A percentile compares a stretch with the other conserved stretches of the same genome.
Conservation (phyloP, 1,139 yeast genomes). For the Geotrichum histeridarum region DNA sequence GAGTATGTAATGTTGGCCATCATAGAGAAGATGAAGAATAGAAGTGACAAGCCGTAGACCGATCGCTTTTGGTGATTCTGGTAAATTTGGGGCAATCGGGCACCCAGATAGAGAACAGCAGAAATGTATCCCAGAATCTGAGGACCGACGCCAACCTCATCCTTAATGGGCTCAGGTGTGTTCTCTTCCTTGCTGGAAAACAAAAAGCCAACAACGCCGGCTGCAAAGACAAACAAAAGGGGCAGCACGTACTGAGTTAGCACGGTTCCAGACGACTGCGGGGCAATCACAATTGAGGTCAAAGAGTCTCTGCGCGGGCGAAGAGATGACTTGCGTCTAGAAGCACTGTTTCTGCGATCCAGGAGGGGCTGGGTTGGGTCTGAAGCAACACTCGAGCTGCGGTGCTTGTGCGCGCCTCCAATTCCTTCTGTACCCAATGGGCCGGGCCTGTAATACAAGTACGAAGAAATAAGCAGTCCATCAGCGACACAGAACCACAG, state of each 20-base stretch:
- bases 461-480: constrained; percentile 55
- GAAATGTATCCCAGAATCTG: constrained; percentile 68
- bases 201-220: constrained; percentile 64
- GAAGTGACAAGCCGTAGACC: constrained; percentile 66
- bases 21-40: constrained; percentile 69
- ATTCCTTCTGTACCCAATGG: constrained; percentile 9
- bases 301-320: constrained; percentile 27
- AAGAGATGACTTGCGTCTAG: constrained; percentile 18
- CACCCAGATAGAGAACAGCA: constrained; percentile 65
- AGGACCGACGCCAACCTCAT: constrained; percentile 48
- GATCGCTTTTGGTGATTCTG: constrained; percentile 66
- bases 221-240: constrained; percentile 53
- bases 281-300: constrained; percentile 25
- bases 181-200: constrained; percentile 37
- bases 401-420: constrained; percentile 19
- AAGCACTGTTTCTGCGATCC: constrained; percentile 18
- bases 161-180: constrained; percentile 27
- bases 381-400: constrained; percentile 16
- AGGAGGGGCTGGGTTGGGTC: constrained; percentile 29
- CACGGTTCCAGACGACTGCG: constrained; percentile 20
- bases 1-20: constrained; percentile 76
- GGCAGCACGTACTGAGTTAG: constrained; percentile 55
- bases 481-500: constrained; percentile 74
- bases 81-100: constrained; percentile 73
- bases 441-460: constrained; percentile 43